Conservation (phyloP, 1,284 basidiomycete genomes). For the Apiotrichum sp. region DNA sequence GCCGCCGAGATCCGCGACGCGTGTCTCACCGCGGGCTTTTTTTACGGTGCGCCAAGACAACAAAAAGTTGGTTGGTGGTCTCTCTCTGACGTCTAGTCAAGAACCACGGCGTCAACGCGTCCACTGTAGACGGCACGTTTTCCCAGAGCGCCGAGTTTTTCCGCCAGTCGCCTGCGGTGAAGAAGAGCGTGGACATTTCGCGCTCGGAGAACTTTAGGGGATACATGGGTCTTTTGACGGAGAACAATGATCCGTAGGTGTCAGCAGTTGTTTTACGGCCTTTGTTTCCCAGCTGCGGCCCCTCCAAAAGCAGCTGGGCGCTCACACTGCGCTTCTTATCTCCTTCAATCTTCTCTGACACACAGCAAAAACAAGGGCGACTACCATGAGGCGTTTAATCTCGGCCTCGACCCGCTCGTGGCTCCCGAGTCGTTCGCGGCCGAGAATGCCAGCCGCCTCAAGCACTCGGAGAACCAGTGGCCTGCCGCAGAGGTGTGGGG, state of each 20-base stretch:
- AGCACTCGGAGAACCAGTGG: conserved; percentile 45
- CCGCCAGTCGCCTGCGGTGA: conserved; percentile 54
- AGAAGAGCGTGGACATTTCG: conserved; percentile 64
- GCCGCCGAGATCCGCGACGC: conserved; percentile 60
- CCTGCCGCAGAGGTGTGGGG: conserved; percentile 55
- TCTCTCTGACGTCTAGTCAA: conserved; percentile 50
- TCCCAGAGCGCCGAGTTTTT: conserved; percentile 60
- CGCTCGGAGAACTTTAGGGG: conserved; percentile 65
- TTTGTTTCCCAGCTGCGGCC: too few relatives aligned
- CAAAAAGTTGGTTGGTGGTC: too few relatives aligned
- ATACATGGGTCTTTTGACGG: conserved; percentile 52
- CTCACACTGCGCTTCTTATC: too few relatives aligned
- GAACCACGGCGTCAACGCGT: conserved; percentile 62
- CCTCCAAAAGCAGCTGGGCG: too few relatives aligned
- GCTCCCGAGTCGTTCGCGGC: conserved; percentile 9
- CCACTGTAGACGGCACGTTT: conserved; percentile 51
- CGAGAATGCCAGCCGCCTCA: conserved; percentile 31
- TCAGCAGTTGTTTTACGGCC: too few relatives aligned
- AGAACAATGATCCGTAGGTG: conserved; percentile 37
- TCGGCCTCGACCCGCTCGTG: conserved; percentile 58
- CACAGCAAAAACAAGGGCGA: conserved; percentile 57
- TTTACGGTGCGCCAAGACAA: conserved; percentile 57
- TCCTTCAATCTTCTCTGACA: too few relatives aligned
- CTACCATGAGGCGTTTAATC: conserved; percentile 73
- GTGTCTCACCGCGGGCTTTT: conserved; percentile 69